Conservation (phyloP, 108 stramenopile species). For the Nitzschia inconspicua region DNA sequence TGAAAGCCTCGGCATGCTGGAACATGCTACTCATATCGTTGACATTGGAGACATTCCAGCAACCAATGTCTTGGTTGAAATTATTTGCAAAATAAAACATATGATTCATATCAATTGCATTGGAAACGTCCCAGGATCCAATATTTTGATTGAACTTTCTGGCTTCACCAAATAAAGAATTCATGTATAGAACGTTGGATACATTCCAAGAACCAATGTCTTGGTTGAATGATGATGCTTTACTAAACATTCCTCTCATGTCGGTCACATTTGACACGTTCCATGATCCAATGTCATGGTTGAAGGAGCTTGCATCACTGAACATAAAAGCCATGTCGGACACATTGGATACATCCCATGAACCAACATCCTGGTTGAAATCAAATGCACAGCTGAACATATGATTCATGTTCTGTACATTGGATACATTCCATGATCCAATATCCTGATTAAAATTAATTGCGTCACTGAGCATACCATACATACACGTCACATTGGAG, state of each 20-base stretch:
- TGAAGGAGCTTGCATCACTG: constrained; percentile 12
- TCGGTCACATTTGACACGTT: constrained; percentile 4
- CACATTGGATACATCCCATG: constrained; percentile 21
- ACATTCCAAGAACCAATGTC: constrained; percentile 9
- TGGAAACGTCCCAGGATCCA: too few species aligned
- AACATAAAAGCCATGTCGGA: constrained; percentile 19
- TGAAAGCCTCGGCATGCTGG: not conserved
- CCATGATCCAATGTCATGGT: constrained; percentile 18
- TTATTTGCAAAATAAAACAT: too few species aligned
- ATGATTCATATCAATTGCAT: too few species aligned
- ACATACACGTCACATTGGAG: not conserved
- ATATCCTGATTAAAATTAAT: constrained; percentile 25
- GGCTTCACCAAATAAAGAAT: too few species aligned
- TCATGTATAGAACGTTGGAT: too few species aligned
- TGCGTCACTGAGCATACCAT: constrained; percentile 21
- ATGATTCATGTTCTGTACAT: not conserved
- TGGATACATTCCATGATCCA: constrained; percentile 22
- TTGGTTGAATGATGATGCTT: constrained; percentile 19
- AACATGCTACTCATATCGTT: constrained; percentile 13
- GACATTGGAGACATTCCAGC: too few species aligned
- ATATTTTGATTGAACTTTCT: too few species aligned
- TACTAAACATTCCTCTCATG: constrained; percentile 21
- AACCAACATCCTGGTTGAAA: constrained; percentile 32
- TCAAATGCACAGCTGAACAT: constrained; percentile 30
- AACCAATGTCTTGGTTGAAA: too few species aligned